These are phyloP conservation scores for Singerocomus inundabilis DNA, from an alignment of 1,284 basidiomycete genomes.

Conservation along the genomic window DNA sequence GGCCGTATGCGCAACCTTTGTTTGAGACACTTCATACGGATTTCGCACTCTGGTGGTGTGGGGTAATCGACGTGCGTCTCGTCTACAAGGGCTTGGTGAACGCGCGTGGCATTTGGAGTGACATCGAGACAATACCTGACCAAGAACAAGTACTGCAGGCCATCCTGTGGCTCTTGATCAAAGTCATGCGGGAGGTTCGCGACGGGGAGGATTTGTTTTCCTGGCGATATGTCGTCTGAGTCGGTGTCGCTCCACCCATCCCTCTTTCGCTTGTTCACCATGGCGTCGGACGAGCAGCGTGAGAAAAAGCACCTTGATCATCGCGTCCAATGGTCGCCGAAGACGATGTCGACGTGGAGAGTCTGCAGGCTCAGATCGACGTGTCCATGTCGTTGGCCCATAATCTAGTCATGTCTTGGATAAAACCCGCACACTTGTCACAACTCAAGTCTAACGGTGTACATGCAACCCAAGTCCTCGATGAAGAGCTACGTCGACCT, in stretches of 20 bases:
- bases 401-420: conserved; percentile 70
- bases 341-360: conserved; percentile 59
- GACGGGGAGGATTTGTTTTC: conserved; percentile 69
- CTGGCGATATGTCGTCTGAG: conserved; percentile 53
- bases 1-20: conserved; percentile 18
- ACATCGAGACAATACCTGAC: conserved; percentile 54
- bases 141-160: conserved; percentile 77
- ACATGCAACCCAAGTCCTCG: conserved; percentile 55
- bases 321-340: conserved; percentile 25
- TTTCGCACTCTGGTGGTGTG: conserved; percentile 60
- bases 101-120: conserved; percentile 14
- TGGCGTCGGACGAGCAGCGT: conserved; percentile 15
- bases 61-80: conserved; percentile 64
- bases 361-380: conserved; percentile 73
- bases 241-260: conserved; percentile 45
- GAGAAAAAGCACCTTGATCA: conserved; percentile 15
- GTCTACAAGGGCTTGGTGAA: conserved; percentile 39
- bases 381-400: conserved; percentile 74
- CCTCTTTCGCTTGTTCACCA: conserved; percentile 50
- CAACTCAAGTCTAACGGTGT: conserved; percentile 28
- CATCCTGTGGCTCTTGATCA: conserved; percentile 64
- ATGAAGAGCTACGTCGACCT: conserved; percentile 64
- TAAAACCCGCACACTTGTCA: conserved; percentile 47
- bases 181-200: conserved; percentile 69
- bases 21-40: conserved; percentile 53